A percentile compares a stretch with the other conserved stretches of the same genome.
These are phyloP conservation scores for Hypoxylon lienhwacheense DNA, from an alignment of 495 filamentous ascomycete genomes.

Conservation along the genomic window DNA sequence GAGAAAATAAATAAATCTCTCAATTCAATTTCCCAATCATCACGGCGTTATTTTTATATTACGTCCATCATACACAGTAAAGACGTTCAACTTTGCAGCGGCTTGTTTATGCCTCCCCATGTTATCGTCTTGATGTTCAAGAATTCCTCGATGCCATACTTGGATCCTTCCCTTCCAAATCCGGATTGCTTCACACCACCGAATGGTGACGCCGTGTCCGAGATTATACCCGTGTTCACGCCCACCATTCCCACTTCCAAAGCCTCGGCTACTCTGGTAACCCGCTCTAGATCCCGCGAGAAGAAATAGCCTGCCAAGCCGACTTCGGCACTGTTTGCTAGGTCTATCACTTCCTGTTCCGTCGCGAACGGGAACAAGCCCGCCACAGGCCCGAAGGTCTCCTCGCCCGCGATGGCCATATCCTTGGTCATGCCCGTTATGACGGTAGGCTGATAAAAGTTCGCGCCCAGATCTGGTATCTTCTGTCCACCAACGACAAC, in stretches of 20 bases:
- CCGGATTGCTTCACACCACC: slow-evolving; percentile 93
- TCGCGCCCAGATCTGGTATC: slow-evolving; percentile 62
- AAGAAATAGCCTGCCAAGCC: slow-evolving; percentile 89
- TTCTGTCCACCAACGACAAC: slow-evolving; percentile 71
- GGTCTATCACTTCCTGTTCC: slow-evolving; percentile 78
- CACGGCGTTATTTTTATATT: slow-evolving; percentile 10
- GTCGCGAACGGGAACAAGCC: slow-evolving; percentile 80
- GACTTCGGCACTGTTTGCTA: slow-evolving; percentile 76
- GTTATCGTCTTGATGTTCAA: slow-evolving; percentile 85
- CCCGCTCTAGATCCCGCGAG: slow-evolving; percentile 69
- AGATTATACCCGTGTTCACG: slow-evolving; percentile 81
- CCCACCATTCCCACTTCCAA: slow-evolving; percentile 90
- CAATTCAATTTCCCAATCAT: slow-evolving; percentile 6
- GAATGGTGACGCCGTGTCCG: slow-evolving; percentile 81
- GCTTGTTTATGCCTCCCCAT: slow-evolving; percentile 72
- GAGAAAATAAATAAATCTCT: background rate
- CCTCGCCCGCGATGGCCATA: slow-evolving; percentile 76
- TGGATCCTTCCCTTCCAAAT: slow-evolving; percentile 89
- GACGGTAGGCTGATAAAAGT: slow-evolving; percentile 84
- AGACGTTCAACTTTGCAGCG: slow-evolving; percentile 46
- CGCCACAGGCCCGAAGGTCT: slow-evolving; percentile 87
- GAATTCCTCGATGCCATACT: slow-evolving; percentile 91
- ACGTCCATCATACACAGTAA: no score
- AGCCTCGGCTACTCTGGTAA: slow-evolving; percentile 78
- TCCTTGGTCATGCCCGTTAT: slow-evolving; percentile 77